Evolutionary conservation across 2,329 filamentous ascomycete genomes (phyloP).

Genomic region (Sphaerulina vaccinii): DNA sequence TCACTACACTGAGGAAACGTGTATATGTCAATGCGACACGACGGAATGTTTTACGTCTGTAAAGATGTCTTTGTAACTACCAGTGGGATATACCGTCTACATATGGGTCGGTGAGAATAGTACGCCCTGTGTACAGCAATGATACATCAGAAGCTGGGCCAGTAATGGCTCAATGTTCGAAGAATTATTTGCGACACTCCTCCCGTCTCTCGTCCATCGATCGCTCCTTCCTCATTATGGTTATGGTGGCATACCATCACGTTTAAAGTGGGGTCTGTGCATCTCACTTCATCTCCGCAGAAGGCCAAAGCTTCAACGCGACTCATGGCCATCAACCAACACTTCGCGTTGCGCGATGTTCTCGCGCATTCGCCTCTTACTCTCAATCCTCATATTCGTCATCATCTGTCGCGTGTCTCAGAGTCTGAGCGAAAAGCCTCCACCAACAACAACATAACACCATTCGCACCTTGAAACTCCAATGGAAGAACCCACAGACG

Average conservation of each 20-base stretch:
- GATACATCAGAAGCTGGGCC: neutral
- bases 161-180: neutral
- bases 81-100: neutral
- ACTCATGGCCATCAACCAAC: slow-evolving; percentile 14
- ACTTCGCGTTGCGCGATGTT: slow-evolving; percentile 17
- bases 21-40: neutral
- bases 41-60: neutral
- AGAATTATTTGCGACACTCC: too few species aligned
- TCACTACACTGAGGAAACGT: too few species aligned
- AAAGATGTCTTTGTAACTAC: neutral
- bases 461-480: too few species aligned
- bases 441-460: too few species aligned
- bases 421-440: slow-evolving; percentile 25
- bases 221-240: too few species aligned
- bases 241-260: too few species aligned
- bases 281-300: neutral
- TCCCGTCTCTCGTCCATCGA: too few species aligned
- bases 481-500: slow-evolving; percentile 37
- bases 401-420: slow-evolving; percentile 54
- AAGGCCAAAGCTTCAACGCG: neutral
- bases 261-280: neutral
- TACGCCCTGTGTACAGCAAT: neutral
- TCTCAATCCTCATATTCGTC: slow-evolving; percentile 40
- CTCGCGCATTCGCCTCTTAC: slow-evolving; percentile 25
- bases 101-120: neutral